Base-by-base conservation (phyloP, 176 grass and related monocot species). In the Elymus sibiricus region DNA sequence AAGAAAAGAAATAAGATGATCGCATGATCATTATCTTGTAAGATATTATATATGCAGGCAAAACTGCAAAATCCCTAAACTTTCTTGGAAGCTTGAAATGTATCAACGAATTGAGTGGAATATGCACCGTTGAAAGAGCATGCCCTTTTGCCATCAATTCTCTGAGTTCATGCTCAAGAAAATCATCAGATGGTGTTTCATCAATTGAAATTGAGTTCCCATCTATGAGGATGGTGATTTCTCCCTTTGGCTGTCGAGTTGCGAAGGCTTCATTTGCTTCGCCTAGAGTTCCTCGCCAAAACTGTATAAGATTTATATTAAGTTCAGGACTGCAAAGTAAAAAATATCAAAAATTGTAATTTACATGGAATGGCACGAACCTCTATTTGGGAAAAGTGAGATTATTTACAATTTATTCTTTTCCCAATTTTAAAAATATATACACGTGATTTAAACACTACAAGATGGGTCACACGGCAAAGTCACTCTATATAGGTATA, bases 221-320 rank as follows among this genome's bases (percentile, higher is more conserved):
- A 71, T 96, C 90, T 85, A 96, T 90, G 19, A 96, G 71, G 55
- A 96, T 49, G 32, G 94, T 99, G 60, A 99, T 94, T 92, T 99
- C 97, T 87, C 97, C 97, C 82, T 94, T 96, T 37, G 79, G 93
- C 24, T 90, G 88, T 71, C 88, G 82, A 80, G 66, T 59, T 59
- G 90, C 65, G 73, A 89, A 99, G 61, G 79, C 37, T 91, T 88
- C 88, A 77, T 80, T 92, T 86, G 94, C 94, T 85, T 96, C 97
- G 67, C 88, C 92, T 82, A 99, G 71, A 80, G 82, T 94, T 76
- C 97, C 97, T 78, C 92, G 90, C 97, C 97, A 96, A 82, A 99
- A 99, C 97, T 99, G 78, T 64, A 39, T 39, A 82, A 80, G 71
- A 89, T 78, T 69, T 47, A 83, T 16, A 26, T 12, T 79, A 67